These are phyloP conservation scores for Neurospora africana DNA, from an alignment of 495 filamentous ascomycete genomes.

Conservation along the genomic window DNA sequence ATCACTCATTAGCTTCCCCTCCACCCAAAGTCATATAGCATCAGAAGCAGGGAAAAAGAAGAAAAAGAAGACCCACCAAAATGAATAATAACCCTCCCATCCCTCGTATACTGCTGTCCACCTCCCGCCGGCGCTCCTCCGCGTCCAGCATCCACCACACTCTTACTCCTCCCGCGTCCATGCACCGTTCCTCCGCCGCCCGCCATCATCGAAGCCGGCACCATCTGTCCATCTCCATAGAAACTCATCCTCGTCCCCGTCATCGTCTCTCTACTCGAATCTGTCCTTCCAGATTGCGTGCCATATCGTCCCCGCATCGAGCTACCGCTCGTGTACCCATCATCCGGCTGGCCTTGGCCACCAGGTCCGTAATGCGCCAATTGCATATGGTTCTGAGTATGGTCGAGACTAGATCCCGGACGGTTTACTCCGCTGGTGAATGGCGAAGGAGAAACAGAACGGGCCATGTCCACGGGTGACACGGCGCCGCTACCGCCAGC, in stretches of 20 bases:
- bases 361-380: neutral
- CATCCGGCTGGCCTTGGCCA: neutral
- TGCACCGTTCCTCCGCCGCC: constrained; percentile 34
- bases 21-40: too few relatives aligned
- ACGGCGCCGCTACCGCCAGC: constrained; percentile 41
- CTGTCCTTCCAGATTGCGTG: constrained; percentile 20
- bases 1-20: constrained; percentile 9
- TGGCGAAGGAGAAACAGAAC: constrained; percentile 45
- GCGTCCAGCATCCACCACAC: constrained; percentile 51
- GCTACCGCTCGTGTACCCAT: neutral
- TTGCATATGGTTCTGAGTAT: neutral
- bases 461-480: constrained; percentile 17
- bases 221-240: constrained; percentile 40
- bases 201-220: constrained; percentile 28
- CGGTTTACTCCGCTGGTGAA: constrained; percentile 5
- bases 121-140: neutral
- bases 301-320: neutral
- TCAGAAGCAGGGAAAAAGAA: neutral
- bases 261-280: constrained; percentile 23
- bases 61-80: constrained; percentile 59
- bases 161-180: constrained; percentile 53
- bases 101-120: constrained; percentile 56
- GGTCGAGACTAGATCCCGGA: neutral
- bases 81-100: constrained; percentile 81
- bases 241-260: constrained; percentile 40